phyloP scores from a whole-genome alignment of 192 early-diverging fungal species.

The Entomortierella parvispora region DNA sequence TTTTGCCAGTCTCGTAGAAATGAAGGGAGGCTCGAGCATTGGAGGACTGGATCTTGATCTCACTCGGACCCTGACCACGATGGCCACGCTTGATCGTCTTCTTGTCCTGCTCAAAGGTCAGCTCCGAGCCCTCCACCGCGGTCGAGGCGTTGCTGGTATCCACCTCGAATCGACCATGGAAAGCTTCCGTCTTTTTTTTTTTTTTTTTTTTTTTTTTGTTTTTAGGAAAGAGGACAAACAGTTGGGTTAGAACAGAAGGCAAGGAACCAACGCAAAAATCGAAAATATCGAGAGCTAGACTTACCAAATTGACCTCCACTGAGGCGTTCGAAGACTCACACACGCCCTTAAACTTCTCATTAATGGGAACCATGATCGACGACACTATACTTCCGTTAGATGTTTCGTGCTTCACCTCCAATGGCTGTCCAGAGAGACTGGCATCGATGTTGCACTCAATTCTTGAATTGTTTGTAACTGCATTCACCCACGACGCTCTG shows the following conservation, averaged over 20 bases:
- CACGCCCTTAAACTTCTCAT: slow-evolving; percentile 3
- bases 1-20: slow-evolving; percentile 26
- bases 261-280: no score
- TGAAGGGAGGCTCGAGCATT: slow-evolving; percentile 15
- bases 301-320: slow-evolving; percentile 37
- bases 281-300: no score
- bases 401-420: slow-evolving; percentile 12
- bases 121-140: slow-evolving; percentile 26
- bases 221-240: no score
- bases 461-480: slow-evolving; percentile 9
- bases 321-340: slow-evolving; percentile 12
- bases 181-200: slow-evolving; percentile 47
- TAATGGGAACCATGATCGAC: slow-evolving; percentile 28
- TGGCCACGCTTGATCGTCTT: slow-evolving; percentile 23
- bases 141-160: slow-evolving; percentile 12
- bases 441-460: slow-evolving; percentile 32
- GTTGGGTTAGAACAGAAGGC: no score
- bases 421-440: slow-evolving; percentile 18
- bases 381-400: slow-evolving; percentile 13
- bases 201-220: no score
- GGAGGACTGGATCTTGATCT: slow-evolving; percentile 23
- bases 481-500: slow-evolving; percentile 12
- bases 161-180: slow-evolving; percentile 26
- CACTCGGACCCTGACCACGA: slow-evolving; percentile 26
- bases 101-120: slow-evolving; percentile 15